A percentile compares a stretch with the other conserved stretches of the same genome.
Conservation (phyloP, 805 yeast species). For the Candida succiphila region DNA sequence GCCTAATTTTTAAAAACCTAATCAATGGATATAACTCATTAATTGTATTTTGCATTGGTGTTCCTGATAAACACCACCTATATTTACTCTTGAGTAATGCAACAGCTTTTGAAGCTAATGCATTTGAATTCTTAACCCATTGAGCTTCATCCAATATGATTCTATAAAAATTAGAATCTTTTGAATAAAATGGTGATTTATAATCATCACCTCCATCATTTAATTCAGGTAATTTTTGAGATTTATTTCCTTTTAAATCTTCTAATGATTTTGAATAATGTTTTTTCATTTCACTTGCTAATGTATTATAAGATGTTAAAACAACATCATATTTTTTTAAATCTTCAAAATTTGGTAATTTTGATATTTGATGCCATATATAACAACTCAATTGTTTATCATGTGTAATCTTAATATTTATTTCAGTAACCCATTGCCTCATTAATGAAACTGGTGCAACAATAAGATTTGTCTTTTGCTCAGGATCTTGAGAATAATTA, state of each 20-base stretch:
- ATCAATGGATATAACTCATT: conserved; percentile 44
- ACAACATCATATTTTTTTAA: conserved; percentile 59
- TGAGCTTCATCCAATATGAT: conserved; percentile 50
- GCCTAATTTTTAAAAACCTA: conserved; percentile 43
- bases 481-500: conserved; percentile 21
- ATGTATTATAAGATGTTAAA: conserved; percentile 69
- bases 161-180: conserved; percentile 41
- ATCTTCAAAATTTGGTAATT: conserved; percentile 31
- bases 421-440: conserved; percentile 79
- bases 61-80: conserved; percentile 46
- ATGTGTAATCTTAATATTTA: conserved; percentile 49
- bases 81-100: conserved; percentile 27
- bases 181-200: conserved; percentile 52
- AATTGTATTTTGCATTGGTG: conserved; percentile 48
- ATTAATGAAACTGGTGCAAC: conserved; percentile 89
- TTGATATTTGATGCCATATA: conserved; percentile 48
- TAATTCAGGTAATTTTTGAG: conserved; percentile 24
- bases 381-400: conserved; percentile 35
- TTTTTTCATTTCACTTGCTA: conserved; percentile 67
- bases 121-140: conserved; percentile 37
- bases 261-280: conserved; percentile 36
- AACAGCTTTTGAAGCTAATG: conserved; percentile 38
- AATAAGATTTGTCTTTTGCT: conserved; percentile 51
- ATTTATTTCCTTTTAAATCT: conserved; percentile 15
- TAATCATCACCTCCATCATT: conserved; percentile 31